phyloP scores from a whole-genome alignment of 2,329 filamentous ascomycete genomes.

The Microdochium paspali region DNA sequence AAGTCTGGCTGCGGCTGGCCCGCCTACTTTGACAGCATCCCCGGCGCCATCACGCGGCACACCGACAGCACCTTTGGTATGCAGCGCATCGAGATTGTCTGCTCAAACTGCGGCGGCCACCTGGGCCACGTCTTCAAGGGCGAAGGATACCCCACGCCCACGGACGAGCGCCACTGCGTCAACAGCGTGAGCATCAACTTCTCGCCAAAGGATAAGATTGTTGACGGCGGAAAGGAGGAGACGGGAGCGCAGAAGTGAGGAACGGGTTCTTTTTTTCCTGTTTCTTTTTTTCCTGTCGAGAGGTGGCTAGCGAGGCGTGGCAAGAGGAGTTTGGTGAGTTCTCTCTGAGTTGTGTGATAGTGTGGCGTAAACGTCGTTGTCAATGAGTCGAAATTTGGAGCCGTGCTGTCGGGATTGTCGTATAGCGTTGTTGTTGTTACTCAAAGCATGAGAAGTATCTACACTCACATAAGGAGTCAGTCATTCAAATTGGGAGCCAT shows the following conservation, averaged over 20 bases:
- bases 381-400: too few relatives aligned
- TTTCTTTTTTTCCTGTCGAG: too few relatives aligned
- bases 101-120: constrained; percentile 88
- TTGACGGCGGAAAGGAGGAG: constrained; percentile 21
- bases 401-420: too few relatives aligned
- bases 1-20: constrained; percentile 96
- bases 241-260: constrained; percentile 23
- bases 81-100: constrained; percentile 85
- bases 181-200: constrained; percentile 91
- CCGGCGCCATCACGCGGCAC: constrained; percentile 78
- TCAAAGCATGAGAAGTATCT: too few relatives aligned
- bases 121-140: constrained; percentile 89
- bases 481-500: too few relatives aligned
- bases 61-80: constrained; percentile 73
- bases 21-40: constrained; percentile 92
- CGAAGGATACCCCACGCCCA: constrained; percentile 74
- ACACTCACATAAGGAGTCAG: too few relatives aligned
- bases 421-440: too few relatives aligned
- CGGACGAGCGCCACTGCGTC: constrained; percentile 94
- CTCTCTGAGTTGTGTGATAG: too few relatives aligned
- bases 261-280: too few relatives aligned
- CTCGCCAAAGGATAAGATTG: constrained; percentile 50
- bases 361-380: too few relatives aligned
- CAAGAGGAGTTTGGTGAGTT: too few relatives aligned
- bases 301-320: too few relatives aligned